Evolutionary conservation across 1,284 basidiomycete genomes (phyloP), one percentile per base, ranked within the genome.

Genomic region (Leccinum cinnamomeum): DNA sequence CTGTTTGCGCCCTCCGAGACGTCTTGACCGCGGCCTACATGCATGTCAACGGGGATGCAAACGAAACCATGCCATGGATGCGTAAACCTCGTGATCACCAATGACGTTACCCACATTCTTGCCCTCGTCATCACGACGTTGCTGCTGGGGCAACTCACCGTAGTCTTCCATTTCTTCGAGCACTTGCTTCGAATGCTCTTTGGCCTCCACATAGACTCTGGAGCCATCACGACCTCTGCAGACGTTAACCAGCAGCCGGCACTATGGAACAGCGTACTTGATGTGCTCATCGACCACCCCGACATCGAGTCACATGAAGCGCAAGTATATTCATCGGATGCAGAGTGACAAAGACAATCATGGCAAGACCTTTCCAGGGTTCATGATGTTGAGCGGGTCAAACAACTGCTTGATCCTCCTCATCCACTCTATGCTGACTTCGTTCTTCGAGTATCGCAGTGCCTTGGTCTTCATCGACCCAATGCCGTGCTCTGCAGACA

Each of bases 401-500:
- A 98, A 96, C 14, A 95, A 72, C n/a, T 85, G 74, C 78, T 98
- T 98, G 73, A 99, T 87, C 76, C 84, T 87, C 77, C 86, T 91
- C 97, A 99, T 99, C 80, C 89, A 81, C 60, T 87, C 88, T 69
- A 98, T 90, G 68, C 90, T 92, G 28, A 86, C 84, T 14, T 82
- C 79, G 65, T 82, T 85, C 79, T 99, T 97, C 7, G 93, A 93
- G 77, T 98, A 99, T 41, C 86, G 85, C 39, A 99, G 85, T 53
- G 94, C 94, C 66, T 92, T 88, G 0, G 93, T 92, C 79, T 99
- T 99, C 92, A 96, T 96, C 0, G 91, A 82, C 5, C 97, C 94
- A 60, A 99, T 87, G 2, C 97, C 97, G 75, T 99, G 97, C 74
- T 99, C 97, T 2, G 97, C 97, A 7, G 95, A 97, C 67, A 99